These are phyloP conservation scores for Albifimbria verrucaria DNA, from an alignment of 2,329 filamentous ascomycete species.

Conservation along the genomic window DNA sequence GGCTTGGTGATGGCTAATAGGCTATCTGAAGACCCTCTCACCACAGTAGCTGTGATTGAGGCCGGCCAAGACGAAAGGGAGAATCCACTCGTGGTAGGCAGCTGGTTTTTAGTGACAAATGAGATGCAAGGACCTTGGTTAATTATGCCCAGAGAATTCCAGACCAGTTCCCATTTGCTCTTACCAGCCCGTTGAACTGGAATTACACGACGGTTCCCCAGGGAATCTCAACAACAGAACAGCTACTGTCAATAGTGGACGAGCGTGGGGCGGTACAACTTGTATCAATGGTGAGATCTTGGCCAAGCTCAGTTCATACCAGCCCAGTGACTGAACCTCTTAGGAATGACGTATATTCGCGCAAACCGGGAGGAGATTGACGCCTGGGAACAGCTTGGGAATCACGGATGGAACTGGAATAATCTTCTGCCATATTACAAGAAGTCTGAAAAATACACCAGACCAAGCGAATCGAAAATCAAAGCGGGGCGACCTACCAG, in stretches of 20 bases:
- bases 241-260: constrained; percentile 30
- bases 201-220: constrained; percentile 30
- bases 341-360: constrained; percentile 45
- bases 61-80: constrained; percentile 30
- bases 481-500: constrained; percentile 32
- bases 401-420: constrained; percentile 42
- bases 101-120: background rate
- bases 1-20: constrained; percentile 35
- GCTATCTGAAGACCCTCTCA: constrained; percentile 27
- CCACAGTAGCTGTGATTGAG: constrained; percentile 33
- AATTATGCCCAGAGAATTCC: background rate
- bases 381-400: constrained; percentile 40
- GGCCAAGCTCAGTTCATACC: no score
- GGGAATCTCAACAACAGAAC: constrained; percentile 23
- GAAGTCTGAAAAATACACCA: constrained; percentile 34
- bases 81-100: constrained; percentile 29
- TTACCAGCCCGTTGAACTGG: constrained; percentile 25
- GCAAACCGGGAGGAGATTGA: constrained; percentile 38
- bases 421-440: constrained; percentile 44
- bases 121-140: background rate
- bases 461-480: constrained; percentile 29
- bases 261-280: constrained; percentile 37
- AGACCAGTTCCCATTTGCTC: background rate
- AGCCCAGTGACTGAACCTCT: no score
- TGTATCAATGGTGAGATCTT: constrained; percentile 33